phyloP scores from a whole-genome alignment of 106 monocot genomes.

The Phalaenopsis equestris region DNA sequence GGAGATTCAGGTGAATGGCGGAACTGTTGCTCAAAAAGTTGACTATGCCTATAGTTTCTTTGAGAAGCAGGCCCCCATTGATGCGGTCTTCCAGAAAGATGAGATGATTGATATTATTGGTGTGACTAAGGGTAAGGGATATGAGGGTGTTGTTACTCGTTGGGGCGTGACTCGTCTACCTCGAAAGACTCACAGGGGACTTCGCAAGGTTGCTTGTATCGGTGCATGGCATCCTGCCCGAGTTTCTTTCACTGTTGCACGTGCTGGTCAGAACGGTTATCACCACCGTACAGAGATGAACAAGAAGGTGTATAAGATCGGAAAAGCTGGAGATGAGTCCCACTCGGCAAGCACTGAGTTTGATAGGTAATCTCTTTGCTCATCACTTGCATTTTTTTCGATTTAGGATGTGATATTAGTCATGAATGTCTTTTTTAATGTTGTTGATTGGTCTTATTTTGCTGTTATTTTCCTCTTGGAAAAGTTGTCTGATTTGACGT shows the following conservation, averaged over 20 bases:
- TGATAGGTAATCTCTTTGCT: slow-evolving; percentile 22
- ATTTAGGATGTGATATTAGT: neutral
- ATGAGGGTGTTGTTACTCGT: slow-evolving; percentile 64
- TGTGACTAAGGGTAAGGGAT: slow-evolving; percentile 63
- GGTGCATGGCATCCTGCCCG: slow-evolving; percentile 74
- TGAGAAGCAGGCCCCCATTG: slow-evolving; percentile 49
- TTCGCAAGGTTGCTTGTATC: slow-evolving; percentile 67
- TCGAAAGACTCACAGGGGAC: slow-evolving; percentile 55
- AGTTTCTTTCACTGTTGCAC: slow-evolving; percentile 57
- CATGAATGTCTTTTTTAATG: neutral
- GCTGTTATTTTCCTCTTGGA: neutral
- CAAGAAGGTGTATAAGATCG: slow-evolving; percentile 59
- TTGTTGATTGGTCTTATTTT: neutral
- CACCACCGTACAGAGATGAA: slow-evolving; percentile 66
- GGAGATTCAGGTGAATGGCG: slow-evolving; percentile 64
- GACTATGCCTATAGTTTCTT: slow-evolving; percentile 58
- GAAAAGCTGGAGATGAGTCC: slow-evolving; percentile 48
- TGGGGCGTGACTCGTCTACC: slow-evolving; percentile 70
- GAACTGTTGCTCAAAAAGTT: slow-evolving; percentile 40
- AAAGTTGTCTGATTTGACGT: neutral
- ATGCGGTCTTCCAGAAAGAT: slow-evolving; percentile 60
- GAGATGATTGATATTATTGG: slow-evolving; percentile 67
- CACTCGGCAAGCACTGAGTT: slow-evolving; percentile 44
- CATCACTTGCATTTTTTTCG: neutral
- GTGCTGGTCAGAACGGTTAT: slow-evolving; percentile 76